Base-by-base conservation (phyloP, 2,329 filamentous ascomycete genomes). In the Oidium heveae region DNA sequence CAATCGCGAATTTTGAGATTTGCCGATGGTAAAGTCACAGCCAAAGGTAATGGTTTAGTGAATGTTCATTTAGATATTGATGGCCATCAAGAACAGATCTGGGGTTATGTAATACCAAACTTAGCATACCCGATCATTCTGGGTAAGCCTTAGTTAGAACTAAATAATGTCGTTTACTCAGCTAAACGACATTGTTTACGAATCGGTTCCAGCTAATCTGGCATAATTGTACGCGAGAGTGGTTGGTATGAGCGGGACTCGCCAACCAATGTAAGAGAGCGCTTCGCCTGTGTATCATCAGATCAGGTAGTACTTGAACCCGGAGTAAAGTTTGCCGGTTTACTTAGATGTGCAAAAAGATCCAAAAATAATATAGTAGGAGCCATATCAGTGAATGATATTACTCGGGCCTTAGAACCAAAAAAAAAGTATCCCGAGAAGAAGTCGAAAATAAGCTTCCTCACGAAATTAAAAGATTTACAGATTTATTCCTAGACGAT, bases 41-140 rank as follows among this genome's bases (percentile, higher is more conserved):
- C 18, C 32, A 2, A 24, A 4, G 28, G 32, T 51, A 24, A 51
- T 34, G n/a, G 28, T 33, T 22, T 51, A 13, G 47, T 28, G 10
- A 51, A 9, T 15, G 47, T 51, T n/a, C 32, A 51, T 28, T 33
- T 51, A 32, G 28, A 51, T 51, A 18, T 51, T 13, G 47, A 51
- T 32, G 28, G 28, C 5, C 47, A 32, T 16, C 47, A 36, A 15
- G 47, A 51, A 15, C 32, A 51, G 20, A 15, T 51, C 12, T 51
- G 47, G 47, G 47, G 47, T n/a, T 51, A 51, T 51, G 47, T 51
- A 16, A 28, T 51, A 20, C 47, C 47, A 24, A 51, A 51, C 32
- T n/a, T 51, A 51, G 47, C 47, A 28, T 51, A 51, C 18, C 15
- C 18, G 34, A 51, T 51, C 15, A 51, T 51, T 51, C 34, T 36